These are phyloP conservation scores for Xylariaceae sp. DNA, from an alignment of 2,329 filamentous ascomycete genomes.

Conservation along the genomic window DNA sequence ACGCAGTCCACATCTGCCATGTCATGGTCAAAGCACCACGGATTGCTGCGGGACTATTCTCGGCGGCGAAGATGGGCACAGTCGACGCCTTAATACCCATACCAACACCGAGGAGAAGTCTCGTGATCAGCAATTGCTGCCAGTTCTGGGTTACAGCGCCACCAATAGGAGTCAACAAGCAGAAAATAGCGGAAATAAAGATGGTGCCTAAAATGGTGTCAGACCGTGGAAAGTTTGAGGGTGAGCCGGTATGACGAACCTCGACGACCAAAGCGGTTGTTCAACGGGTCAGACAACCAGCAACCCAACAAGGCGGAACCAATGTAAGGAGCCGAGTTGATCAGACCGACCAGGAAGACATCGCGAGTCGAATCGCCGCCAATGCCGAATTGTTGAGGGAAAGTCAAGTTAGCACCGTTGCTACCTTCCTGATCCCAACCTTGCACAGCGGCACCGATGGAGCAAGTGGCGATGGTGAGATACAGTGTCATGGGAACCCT, in stretches of 20 bases:
- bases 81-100: slow-evolving; percentile 70
- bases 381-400: slow-evolving; percentile 51
- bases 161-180: slow-evolving; percentile 48
- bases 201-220: slow-evolving; percentile 58
- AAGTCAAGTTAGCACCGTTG: slow-evolving; percentile 59
- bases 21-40: slow-evolving; percentile 76
- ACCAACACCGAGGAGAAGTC: slow-evolving; percentile 69
- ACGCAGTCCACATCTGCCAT: slow-evolving; percentile 66
- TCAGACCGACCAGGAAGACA: slow-evolving; percentile 46
- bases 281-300: slow-evolving; percentile 56
- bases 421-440: slow-evolving; percentile 63
- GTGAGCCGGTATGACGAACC: slow-evolving; percentile 14
- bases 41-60: slow-evolving; percentile 63
- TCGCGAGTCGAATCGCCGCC: slow-evolving; percentile 26
- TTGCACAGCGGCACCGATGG: slow-evolving; percentile 63
- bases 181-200: slow-evolving; percentile 69
- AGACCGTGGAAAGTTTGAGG: slow-evolving; percentile 1
- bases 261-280: slow-evolving; percentile 57
- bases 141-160: slow-evolving; percentile 29
- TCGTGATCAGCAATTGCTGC: slow-evolving; percentile 58
- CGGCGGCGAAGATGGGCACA: slow-evolving; percentile 69
- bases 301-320: slow-evolving; percentile 47
- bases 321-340: slow-evolving; percentile 47
- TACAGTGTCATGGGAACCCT: slow-evolving; percentile 56
- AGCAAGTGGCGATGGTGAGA: slow-evolving; percentile 62